Evolutionary conservation across 192 early-diverging fungal species (phyloP), one percentile per base, ranked within the genome.

Genomic region (Backusella tarrabulga): DNA sequence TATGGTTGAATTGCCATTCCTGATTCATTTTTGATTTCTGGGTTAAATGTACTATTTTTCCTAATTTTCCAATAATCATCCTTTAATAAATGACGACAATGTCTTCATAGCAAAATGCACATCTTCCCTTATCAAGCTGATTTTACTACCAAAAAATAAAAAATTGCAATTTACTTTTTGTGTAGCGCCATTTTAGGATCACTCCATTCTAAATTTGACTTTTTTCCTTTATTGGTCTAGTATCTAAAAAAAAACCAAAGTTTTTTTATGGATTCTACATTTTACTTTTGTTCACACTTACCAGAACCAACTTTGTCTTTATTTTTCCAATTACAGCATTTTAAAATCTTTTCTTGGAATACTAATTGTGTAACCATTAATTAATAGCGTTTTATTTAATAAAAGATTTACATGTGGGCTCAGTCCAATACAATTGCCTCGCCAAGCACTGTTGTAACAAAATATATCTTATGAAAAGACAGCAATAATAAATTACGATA

Each of bases 361-460:
- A 15, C 56, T 29, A 26, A 23, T 63, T 63, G 56, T 63, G 56
- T 12, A 11, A 63, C 56, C 12, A 63, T 29, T 44, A 63, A 63
- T 63, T 63, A 63, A 63, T 63, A 2, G 21, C 29, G 12, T 63
- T 63, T 63, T 63, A 63, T 63, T 63, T 63, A 63, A 26, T 63
- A 26, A 26, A 63, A 29, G 3, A 1, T 29, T 11, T 26, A 63
- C 56, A 63, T 63, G 56, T 63, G 56, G 21, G 34, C 19, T 23
- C 32, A 50, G 15, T 50, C 44, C 40, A 72, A 44, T 42, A 46
- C 17, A 11, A 75, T 23, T 8, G 75, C 77, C 23, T 81, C 66
- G 38, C 79, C 79, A 81, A 81, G 68, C n/a, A 71, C 63, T 34
- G 75, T 77, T 17, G 79, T 81, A 44, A 44, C 12, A 44, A 14